Evolutionary conservation across 345 rosid genomes (phyloP).

Genomic region (Eutrema yunnanense): DNA sequence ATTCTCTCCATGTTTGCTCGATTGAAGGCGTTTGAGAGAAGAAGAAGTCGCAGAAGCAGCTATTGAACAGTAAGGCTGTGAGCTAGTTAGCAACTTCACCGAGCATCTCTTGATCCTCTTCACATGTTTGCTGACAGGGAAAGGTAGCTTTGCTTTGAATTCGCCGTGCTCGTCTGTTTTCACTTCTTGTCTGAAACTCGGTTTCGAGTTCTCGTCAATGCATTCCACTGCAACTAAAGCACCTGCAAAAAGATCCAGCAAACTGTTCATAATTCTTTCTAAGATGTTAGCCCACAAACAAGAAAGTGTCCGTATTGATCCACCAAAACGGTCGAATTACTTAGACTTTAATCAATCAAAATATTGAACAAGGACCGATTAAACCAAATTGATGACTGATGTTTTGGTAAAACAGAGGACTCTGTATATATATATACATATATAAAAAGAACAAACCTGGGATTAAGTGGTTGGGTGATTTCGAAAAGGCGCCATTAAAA

Average conservation of each 20-base stretch:
- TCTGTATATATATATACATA: not conserved
- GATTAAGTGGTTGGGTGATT: conserved; percentile 55
- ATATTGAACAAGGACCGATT: not conserved
- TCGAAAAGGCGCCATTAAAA: conserved; percentile 50
- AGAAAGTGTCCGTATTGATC: not conserved
- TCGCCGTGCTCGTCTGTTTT: conserved; percentile 68
- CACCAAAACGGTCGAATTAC: not conserved
- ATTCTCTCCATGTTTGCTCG: conserved; percentile 37
- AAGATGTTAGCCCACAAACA: not conserved
- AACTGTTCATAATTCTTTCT: not conserved
- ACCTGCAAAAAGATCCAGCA: conserved; percentile 39
- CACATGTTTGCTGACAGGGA: conserved; percentile 59
- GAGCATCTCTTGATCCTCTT: conserved; percentile 63
- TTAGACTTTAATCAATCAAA: not conserved
- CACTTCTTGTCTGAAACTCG: conserved; percentile 47
- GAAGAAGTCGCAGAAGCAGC: conserved; percentile 67
- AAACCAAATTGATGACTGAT: not conserved
- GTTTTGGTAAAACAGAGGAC: not conserved
- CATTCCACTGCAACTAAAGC: conserved; percentile 79
- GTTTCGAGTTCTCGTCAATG: conserved; percentile 38
- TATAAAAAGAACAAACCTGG: conserved; percentile 40
- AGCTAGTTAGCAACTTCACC: conserved; percentile 58
- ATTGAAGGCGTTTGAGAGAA: conserved; percentile 46
- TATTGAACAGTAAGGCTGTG: conserved; percentile 65
- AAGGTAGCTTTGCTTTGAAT: conserved; percentile 60